Evolutionary conservation across 2,329 filamentous ascomycete genomes (phyloP).

Genomic region (Colletotrichum sp.): DNA sequence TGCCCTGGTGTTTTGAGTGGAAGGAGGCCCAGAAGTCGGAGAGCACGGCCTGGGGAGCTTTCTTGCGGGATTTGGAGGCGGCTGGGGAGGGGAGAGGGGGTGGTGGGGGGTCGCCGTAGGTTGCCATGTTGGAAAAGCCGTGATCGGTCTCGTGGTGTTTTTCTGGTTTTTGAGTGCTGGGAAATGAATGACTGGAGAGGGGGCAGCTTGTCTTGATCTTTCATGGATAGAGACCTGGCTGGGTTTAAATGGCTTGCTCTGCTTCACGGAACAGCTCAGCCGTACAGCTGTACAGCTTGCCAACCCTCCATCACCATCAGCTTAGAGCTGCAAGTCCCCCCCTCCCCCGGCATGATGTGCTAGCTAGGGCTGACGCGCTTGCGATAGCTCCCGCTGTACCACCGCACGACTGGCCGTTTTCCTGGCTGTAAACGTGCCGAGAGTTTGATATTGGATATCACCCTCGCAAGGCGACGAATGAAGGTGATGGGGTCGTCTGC

Average conservation of each 20-base stretch:
- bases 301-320: neutral
- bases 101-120: conserved; percentile 4
- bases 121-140: neutral
- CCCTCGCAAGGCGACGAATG: neutral
- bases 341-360: neutral
- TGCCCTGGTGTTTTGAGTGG: conserved; percentile 44
- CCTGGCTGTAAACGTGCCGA: neutral
- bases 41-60: conserved; percentile 44
- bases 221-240: neutral
- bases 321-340: neutral
- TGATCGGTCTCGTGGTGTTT: neutral
- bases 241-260: neutral
- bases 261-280: neutral
- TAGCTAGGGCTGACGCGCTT: conserved; percentile 1
- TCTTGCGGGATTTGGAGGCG: conserved; percentile 14
- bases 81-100: neutral
- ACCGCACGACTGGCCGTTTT: neutral
- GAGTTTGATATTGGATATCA: neutral
- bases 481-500: neutral
- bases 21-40: conserved; percentile 47
- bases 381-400: neutral
- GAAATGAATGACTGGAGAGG: neutral
- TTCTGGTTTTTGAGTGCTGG: neutral
- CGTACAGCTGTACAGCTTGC: neutral
- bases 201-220: too few relatives aligned